phyloP scores from a whole-genome alignment of 495 filamentous ascomycete genomes.

The Podospora conica region DNA sequence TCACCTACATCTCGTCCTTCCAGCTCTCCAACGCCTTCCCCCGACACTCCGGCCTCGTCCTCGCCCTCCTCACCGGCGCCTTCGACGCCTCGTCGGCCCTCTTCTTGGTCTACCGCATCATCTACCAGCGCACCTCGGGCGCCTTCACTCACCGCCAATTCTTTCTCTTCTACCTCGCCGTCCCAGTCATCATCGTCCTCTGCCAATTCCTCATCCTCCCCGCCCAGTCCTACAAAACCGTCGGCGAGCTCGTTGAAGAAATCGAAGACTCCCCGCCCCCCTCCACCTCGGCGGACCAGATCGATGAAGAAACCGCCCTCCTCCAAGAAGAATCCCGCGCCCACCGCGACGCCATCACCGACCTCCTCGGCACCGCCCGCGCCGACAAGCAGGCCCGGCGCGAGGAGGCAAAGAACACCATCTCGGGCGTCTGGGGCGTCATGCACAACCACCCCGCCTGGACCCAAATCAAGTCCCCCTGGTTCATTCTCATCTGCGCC shows the following conservation, averaged over 20 bases:
- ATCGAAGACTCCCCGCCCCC: conserved; percentile 47
- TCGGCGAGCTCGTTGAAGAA: conserved; percentile 71
- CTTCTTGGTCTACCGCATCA: conserved; percentile 76
- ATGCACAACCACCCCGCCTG: conserved; percentile 69
- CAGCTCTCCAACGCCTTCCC: conserved; percentile 93
- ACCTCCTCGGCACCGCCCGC: conserved; percentile 59
- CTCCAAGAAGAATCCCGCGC: conserved; percentile 57
- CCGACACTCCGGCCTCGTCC: conserved; percentile 72
- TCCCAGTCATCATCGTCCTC: conserved; percentile 63
- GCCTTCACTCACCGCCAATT: conserved; percentile 60
- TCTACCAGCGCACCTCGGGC: conserved; percentile 58
- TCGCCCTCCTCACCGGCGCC: conserved; percentile 79
- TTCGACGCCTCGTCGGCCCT: conserved; percentile 87
- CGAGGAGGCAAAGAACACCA: conserved; percentile 55
- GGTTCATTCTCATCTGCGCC: conserved; percentile 80
- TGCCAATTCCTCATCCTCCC: conserved; percentile 75
- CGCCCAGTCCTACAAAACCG: conserved; percentile 75
- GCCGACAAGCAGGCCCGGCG: conserved; percentile 47
- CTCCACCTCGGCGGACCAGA: conserved; percentile 45
- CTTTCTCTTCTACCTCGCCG: conserved; percentile 70
- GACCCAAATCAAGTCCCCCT: conserved; percentile 72
- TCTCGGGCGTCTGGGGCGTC: conserved; percentile 78
- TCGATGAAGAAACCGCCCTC: conserved; percentile 54
- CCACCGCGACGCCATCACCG: conserved; percentile 61
- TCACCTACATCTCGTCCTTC: conserved; percentile 85